Evolutionary conservation across 371 early-diverging fungal genomes (phyloP), one percentile per base, ranked within the genome.

Genomic region (Rhizomucor pusillus): DNA sequence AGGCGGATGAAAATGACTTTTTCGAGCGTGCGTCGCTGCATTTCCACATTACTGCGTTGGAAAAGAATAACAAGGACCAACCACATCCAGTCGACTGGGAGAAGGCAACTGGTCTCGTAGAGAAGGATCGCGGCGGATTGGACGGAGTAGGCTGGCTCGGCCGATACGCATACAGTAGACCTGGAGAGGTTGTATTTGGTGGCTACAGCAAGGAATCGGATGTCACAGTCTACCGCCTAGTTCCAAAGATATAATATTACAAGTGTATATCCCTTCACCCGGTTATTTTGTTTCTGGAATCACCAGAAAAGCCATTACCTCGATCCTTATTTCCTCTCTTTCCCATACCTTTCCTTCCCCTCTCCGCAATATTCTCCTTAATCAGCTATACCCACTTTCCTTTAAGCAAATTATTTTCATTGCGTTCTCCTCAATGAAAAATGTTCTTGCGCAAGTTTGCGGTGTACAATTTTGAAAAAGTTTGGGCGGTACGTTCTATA

Each of bases 1-100:
- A 43, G 0, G 56, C 54, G 5, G 75, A 70, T 22, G 85, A 85
- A 48, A 35, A 24, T 1, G 12, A 33, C 4, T 85, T 85, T 47
- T 83, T 85, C 62, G 34, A 62, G 3, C 35, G 49, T 18, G 67
- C 66, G 22, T 45, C 43, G 1, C 35, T 23, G 13, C 40, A 54
- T 33, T 67, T 73, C 35, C 45, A 60, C 43, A 52, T 63, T n/a
- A 16, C 44, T 1, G 29, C 25, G 0, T 20, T 56, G 9, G 41
- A 39, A 11, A 34, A 25, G 7, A 14, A 37, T 1, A 24, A 3
- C 4, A 19, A 44, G 19, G 23, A 33, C 6, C 13, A 43, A n/a
- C 19, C 14, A 14, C 24, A 52, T 5, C 33, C 60, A 3, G 41
- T 50, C 4, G 23, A 19, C 11, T 54, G 55, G 60, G 55, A 55